Evolutionary conservation across 768 basidiomycete genomes (phyloP), one percentile per base, ranked within the genome.

Genomic region (Tephrocybe rancida): DNA sequence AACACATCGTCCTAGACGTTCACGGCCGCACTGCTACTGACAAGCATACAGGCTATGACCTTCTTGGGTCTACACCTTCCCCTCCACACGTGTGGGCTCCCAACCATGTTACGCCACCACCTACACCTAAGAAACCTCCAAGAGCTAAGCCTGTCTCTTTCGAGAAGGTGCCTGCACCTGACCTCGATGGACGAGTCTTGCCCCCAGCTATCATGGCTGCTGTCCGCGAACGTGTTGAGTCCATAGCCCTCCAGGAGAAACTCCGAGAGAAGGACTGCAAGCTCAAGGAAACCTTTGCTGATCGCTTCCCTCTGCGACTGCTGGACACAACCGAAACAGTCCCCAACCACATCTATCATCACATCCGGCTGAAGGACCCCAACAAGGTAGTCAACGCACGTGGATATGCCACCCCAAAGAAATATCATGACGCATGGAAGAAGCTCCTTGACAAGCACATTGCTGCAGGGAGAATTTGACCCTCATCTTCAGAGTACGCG

Each of bases 401-500:
- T 7, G 30, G 30, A 13, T 32, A 48, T 14, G 32, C 27, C 5
- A 35, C 21, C 3, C 46, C 34, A 0, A 21, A 30, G 3, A 70
- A 74, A 38, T 77, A 70, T 25, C 45, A 50, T 0, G 70, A 70
- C 0, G 67, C 67, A 0, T 78, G 74, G 70, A 24, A 65, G 3
- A 44, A 5, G 4, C 29, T 39, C 25, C 41, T 51, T 32, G 25
- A 32, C 5, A 11, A 51, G 18, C 50, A 65, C 32, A 0, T 55
- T 78, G 62, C 58, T 0, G 64, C 69, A 2, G 73, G 75, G 0
- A 49, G 61, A 0, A 65, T 78, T 0, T 52, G 58, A 0, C 69
- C 65, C 0, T 76, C 70, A 0, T 56, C 57, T 0, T 71, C 66
- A 0, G 11, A 8, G 16, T 67, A 63, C 38, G 68, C 70, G 0